Conservation (phyloP, 2,329 filamentous ascomycete species). For the Xylariomycetidae sp. region DNA sequence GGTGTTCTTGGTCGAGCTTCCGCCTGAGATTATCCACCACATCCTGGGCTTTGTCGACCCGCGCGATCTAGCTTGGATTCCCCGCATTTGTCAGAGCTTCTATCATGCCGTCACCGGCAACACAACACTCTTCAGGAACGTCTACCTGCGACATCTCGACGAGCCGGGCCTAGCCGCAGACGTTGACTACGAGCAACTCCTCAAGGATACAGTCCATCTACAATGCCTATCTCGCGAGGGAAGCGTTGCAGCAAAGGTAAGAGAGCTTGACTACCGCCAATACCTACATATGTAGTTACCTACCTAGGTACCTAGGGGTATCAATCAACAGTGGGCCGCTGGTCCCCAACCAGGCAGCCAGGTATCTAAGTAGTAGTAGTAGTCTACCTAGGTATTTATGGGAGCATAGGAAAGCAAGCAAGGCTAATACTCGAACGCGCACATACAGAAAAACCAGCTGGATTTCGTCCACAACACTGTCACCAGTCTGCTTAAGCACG, state of each 20-base stretch:
- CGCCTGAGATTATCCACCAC: constrained; percentile 59
- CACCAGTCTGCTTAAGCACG: constrained; percentile 40
- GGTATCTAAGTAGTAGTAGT: too few species aligned
- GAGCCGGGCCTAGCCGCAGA: constrained; percentile 24
- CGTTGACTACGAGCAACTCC: constrained; percentile 38
- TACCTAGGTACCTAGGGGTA: too few species aligned
- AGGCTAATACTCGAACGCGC: neutral
- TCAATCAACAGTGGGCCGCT: too few species aligned
- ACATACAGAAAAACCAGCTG: constrained; percentile 41
- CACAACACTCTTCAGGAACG: constrained; percentile 51
- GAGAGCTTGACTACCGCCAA: neutral
- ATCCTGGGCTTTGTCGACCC: constrained; percentile 55
- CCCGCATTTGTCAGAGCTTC: constrained; percentile 48
- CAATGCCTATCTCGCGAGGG: constrained; percentile 35
- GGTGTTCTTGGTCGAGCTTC: constrained; percentile 41
- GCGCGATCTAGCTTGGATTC: constrained; percentile 49
- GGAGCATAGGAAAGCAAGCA: neutral
- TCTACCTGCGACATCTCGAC: constrained; percentile 58
- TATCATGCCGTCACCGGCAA: constrained; percentile 54
- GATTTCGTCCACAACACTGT: constrained; percentile 44
- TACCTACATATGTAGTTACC: neutral
- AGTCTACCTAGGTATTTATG: too few species aligned
- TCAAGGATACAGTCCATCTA: constrained; percentile 41
- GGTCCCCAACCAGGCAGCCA: too few species aligned
- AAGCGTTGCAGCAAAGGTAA: constrained; percentile 35